phyloP scores from a whole-genome alignment of 768 basidiomycete genomes.

The Hebeloma cylindrosporum region DNA sequence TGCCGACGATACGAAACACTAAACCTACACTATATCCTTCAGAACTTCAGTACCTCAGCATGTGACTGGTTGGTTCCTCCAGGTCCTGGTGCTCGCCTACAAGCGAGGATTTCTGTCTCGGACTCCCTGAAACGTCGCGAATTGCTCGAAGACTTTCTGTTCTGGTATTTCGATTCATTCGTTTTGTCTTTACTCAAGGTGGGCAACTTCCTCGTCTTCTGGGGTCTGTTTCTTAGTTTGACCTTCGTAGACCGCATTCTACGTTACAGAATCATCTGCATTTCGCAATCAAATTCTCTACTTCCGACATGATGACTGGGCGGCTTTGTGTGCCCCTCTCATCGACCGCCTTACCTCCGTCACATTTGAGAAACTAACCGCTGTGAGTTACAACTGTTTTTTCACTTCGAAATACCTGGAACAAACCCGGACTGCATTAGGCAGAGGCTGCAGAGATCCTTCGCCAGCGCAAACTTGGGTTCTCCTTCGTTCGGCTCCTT shows the following conservation, averaged over 20 bases:
- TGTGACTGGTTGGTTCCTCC: conserved; percentile 77
- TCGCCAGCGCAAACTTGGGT: conserved; percentile 73
- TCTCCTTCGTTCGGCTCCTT: conserved; percentile 82
- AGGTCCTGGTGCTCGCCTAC: conserved; percentile 33
- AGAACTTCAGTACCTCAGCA: conserved; percentile 69
- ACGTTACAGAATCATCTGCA: conserved; percentile 88
- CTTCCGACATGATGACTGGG: conserved; percentile 95
- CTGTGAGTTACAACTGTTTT: conserved; percentile 42
- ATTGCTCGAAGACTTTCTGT: conserved; percentile 84
- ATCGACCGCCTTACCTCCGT: conserved; percentile 67
- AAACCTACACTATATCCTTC: conserved; percentile 73
- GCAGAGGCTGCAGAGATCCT: conserved; percentile 63
- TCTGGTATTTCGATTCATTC: conserved; percentile 92
- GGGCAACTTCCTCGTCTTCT: conserved; percentile 12
- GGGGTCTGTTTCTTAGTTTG: not conserved
- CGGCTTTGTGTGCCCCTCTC: conserved; percentile 76
- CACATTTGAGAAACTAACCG: conserved; percentile 69
- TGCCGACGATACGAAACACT: conserved; percentile 81
- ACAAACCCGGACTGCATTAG: conserved; percentile 33
- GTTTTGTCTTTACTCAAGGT: conserved; percentile 79
- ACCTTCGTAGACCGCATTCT: conserved; percentile 76
- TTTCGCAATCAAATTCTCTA: conserved; percentile 83
- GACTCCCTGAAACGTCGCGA: conserved; percentile 80
- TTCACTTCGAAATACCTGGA: not conserved
- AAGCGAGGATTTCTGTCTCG: conserved; percentile 54